These are phyloP conservation scores for Monosporascus cannonballus DNA, from an alignment of 2,329 filamentous ascomycete genomes.

Conservation along the genomic window DNA sequence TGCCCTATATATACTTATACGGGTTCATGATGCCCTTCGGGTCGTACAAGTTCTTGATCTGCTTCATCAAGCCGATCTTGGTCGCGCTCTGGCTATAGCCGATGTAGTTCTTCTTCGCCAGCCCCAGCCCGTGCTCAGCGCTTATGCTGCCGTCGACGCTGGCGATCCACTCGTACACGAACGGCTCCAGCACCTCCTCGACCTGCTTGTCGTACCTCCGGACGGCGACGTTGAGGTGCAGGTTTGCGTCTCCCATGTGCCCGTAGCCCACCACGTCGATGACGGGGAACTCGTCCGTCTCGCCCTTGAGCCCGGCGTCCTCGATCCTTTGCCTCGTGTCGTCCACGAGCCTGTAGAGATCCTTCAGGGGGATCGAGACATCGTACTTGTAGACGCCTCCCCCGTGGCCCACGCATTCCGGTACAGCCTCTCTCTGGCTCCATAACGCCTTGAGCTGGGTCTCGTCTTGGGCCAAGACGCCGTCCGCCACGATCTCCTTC, in stretches of 20 bases:
- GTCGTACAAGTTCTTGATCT: conserved; percentile 90
- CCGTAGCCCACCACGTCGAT: conserved; percentile 92
- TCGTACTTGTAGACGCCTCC: conserved; percentile 99
- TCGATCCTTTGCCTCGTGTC: conserved; percentile 71
- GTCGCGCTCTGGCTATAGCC: conserved; percentile 85
- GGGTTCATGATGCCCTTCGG: conserved; percentile 99
- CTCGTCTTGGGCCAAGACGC: conserved; percentile 87
- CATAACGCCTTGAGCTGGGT: conserved; percentile 82
- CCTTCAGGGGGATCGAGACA: conserved; percentile 81
- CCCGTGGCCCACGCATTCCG: conserved; percentile 81
- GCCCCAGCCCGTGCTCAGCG: conserved; percentile 87
- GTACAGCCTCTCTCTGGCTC: conserved; percentile 89
- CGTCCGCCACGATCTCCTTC: conserved; percentile 79
- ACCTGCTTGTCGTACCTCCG: conserved; percentile 80
- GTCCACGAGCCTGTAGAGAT: conserved; percentile 85
- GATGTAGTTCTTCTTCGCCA: conserved; percentile 95
- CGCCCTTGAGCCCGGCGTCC: conserved; percentile 69
- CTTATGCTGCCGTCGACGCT: conserved; percentile 88
- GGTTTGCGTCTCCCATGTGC: conserved; percentile 95
- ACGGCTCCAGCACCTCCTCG: conserved; percentile 84
- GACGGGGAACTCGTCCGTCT: conserved; percentile 70
- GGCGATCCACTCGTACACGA: conserved; percentile 94
- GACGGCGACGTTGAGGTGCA: conserved; percentile 87
- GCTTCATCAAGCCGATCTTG: conserved; percentile 87
- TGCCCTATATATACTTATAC: conserved; percentile 79